These are phyloP conservation scores for Epichloe amarillans DNA, from an alignment of 2,329 filamentous ascomycete species.

Conservation along the genomic window DNA sequence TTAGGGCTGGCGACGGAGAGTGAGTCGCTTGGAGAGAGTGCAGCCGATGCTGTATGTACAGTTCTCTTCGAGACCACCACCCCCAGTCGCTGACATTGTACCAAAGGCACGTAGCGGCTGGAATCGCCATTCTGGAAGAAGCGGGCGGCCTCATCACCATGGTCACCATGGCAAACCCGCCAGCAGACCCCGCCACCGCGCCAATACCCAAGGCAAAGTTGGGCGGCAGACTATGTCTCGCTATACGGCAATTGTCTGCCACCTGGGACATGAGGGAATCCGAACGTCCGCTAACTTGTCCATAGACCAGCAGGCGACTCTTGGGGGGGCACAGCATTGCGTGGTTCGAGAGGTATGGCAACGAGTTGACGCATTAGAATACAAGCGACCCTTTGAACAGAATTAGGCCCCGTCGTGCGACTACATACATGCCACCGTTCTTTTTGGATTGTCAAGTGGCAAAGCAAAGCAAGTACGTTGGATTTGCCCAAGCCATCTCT, in stretches of 20 bases:
- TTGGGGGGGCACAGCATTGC: constrained; percentile 50
- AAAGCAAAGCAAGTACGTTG: background rate
- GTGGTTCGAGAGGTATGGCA: constrained; percentile 62
- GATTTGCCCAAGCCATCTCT: background rate
- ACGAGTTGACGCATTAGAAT: constrained; percentile 52
- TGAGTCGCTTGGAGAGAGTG: constrained; percentile 10
- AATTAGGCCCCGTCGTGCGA: background rate
- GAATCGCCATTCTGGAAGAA: no score
- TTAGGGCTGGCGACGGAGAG: constrained; percentile 14
- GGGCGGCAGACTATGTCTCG: constrained; percentile 57
- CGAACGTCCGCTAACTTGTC: background rate
- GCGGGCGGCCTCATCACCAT: constrained; percentile 20
- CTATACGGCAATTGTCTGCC: constrained; percentile 40
- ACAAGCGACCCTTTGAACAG: constrained; percentile 37
- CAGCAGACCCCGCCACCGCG: constrained; percentile 39
- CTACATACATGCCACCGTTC: background rate
- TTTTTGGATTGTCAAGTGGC: background rate
- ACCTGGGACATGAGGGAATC: background rate
- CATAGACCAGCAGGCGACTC: constrained; percentile 46
- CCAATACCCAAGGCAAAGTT: constrained; percentile 46
- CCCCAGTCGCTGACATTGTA: no score
- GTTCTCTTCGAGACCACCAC: constrained; percentile 14
- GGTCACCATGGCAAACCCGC: constrained; percentile 52
- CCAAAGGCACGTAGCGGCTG: no score
- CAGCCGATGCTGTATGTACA: constrained; percentile 15